Base-by-base conservation (phyloP, 768 basidiomycete species). In the Trametes meyenii region DNA sequence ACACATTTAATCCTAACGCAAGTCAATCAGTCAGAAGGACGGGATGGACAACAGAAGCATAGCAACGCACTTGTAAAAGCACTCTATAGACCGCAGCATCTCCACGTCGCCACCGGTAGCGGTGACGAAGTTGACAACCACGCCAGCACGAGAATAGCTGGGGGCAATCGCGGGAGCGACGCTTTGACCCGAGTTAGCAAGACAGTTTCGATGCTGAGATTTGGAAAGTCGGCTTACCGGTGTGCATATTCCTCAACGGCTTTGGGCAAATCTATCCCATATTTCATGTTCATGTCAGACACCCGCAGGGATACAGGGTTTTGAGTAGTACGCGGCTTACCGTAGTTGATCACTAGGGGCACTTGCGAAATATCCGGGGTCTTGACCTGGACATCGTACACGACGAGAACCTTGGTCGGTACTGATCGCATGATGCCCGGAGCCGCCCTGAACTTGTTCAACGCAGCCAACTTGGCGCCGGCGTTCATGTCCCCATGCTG, bases 181-280 rank as follows among this genome's bases (percentile, higher is more conserved):
- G 55, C 92, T 94, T 67, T 3, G 46, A 55, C 40, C 59, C 45
- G 55, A 56, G 46, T 62, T 26, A 60, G 60, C 50, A 54, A 56
- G 69, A 33, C 38, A 45, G 17, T 55, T 29, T 49, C 21, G 10
- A 17, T 17, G 0, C 35, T 38, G n/a, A 5, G 13, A 40, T 40
- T n/a, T 16, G 40, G 13, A 5, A 40, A 55, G 26, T 45, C 64
- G 36, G 58, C 80, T 29, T 62, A 94, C 92, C 96, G 89, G 71
- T 94, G 94, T 24, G 95, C 92, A 73, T 99, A 99, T 74, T 96
- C 96, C 79, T 98, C 96, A 39, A 98, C 96, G 49, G 90, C 94
- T 76, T 93, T 93, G 50, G 93, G 94, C 61, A 96, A 76, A 80
- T 96, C 94, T 92, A 66, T 3, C 29, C 16, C 11, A 35, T 92